Percentiles rank a stretch among this genome's conserved stretches.
Conservation (phyloP, 306 rosid genomes). For the Cicer pinnatifidum region DNA sequence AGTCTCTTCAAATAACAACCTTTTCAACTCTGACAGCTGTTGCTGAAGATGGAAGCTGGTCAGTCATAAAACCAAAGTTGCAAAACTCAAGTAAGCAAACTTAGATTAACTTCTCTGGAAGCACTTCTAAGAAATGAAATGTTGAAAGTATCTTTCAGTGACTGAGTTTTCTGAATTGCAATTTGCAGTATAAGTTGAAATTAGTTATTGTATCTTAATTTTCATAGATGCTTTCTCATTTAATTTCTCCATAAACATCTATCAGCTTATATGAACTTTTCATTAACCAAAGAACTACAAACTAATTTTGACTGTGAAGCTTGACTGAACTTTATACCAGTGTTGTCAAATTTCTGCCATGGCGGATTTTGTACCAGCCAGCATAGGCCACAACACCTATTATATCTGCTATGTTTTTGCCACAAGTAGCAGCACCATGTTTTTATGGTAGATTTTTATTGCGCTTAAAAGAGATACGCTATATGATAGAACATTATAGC, state of each 20-base stretch:
- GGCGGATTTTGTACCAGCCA: no score
- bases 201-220: neutral
- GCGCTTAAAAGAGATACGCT: no score
- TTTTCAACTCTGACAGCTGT: conserved; percentile 59
- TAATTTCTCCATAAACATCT: neutral
- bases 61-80: conserved; percentile 69
- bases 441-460: no score
- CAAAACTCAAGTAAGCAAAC: conserved; percentile 56
- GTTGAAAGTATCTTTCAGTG: neutral
- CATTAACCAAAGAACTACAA: neutral
- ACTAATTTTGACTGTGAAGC: neutral
- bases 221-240: neutral
- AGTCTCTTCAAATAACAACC: conserved; percentile 19
- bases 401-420: no score
- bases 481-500: no score
- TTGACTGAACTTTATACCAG: neutral
- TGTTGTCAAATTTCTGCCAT: neutral
- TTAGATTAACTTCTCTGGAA: neutral
- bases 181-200: neutral
- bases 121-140: neutral
- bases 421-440: no score
- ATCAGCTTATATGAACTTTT: neutral
- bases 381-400: no score
- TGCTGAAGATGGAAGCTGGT: conserved; percentile 77
- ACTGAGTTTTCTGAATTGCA: neutral